Conservation (phyloP, 1,284 basidiomycete species). For the Leccinum proliferum region DNA sequence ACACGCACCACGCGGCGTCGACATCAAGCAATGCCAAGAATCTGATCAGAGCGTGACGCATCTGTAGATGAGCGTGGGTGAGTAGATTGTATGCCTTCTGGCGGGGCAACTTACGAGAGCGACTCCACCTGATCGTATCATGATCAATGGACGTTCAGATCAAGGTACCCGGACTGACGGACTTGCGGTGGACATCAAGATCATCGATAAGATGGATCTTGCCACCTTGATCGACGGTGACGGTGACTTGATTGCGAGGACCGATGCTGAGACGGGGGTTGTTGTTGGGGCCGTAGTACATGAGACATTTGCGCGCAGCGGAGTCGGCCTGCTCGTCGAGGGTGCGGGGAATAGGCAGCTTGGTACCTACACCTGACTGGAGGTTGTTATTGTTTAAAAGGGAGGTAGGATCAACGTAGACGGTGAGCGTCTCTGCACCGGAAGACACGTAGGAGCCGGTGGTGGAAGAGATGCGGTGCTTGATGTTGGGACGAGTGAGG, state of each 20-base stretch:
- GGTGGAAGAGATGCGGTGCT: slow-evolving; percentile 72
- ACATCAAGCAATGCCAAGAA: slow-evolving; percentile 76
- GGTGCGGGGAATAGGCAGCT: slow-evolving; percentile 67
- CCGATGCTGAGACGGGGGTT: slow-evolving; percentile 76
- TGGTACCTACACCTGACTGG: slow-evolving; percentile 44
- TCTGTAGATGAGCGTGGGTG: slow-evolving; percentile 39
- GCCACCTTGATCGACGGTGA: slow-evolving; percentile 72
- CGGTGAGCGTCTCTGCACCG: slow-evolving; percentile 66
- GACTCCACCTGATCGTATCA: slow-evolving; percentile 60
- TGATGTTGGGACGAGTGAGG: slow-evolving; percentile 65
- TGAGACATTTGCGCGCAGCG: slow-evolving; percentile 73
- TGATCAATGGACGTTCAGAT: background rate
- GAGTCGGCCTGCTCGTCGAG: slow-evolving; percentile 81
- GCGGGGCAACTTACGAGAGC: slow-evolving; percentile 57
- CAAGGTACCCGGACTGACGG: slow-evolving; percentile 33
- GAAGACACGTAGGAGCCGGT: slow-evolving; percentile 70
- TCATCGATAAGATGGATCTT: slow-evolving; percentile 79
- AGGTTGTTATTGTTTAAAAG: slow-evolving; percentile 36
- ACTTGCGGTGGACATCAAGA: slow-evolving; percentile 62
- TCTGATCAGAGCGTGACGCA: slow-evolving; percentile 85
- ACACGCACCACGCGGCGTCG: slow-evolving; percentile 69
- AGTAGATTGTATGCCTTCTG: slow-evolving; percentile 7
- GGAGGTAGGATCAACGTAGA: slow-evolving; percentile 51
- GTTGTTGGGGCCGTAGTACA: slow-evolving; percentile 76
- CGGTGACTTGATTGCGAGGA: slow-evolving; percentile 73